Evolutionary conservation across 768 basidiomycete genomes (phyloP), one percentile per base, ranked within the genome.

Genomic region (Serendipita indica): DNA sequence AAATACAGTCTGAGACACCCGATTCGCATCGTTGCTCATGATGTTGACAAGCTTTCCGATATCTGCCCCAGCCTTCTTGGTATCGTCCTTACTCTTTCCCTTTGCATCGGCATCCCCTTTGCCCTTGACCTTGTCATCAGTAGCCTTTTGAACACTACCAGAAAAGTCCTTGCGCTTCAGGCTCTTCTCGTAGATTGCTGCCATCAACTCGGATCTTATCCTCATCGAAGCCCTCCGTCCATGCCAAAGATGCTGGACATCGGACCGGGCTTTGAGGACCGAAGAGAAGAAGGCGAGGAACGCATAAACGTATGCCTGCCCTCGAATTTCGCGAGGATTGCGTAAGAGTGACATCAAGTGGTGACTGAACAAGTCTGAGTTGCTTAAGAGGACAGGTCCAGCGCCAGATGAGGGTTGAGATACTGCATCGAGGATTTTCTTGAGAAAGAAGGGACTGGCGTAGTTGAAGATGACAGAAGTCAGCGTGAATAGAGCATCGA

Each of bases 171-270:
- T 68, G 3, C 71, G 64, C 32, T 65, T 60, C 2, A 72, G 63
- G 3, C 71, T 69, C 61, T 73, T 73, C 46, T 70, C 69, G 60
- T 71, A 73, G 33, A 73, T 66, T n/a, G 63, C 62, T 1, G 64
- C 64, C 60, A 66, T 69, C 3, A 72, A 61, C 59, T 69, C 67
- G 10, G 66, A 60, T 57, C 69, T 68, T 57, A 70, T 65, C n/a
- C 68, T 60, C 27, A 66, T 65, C 3, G 62, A 59, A 2, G 62
- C 67, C 56, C 67, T 46, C 41, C 70, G 63, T 56, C 68, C 63
- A 37, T 71, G 67, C 69, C 69, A 64, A 2, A 64, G 58, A 57
- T 64, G 64, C 34, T 61, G 57, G 3, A 61, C 25, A 22, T 64
- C 64, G 2, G 57, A 12, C 37, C 63, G 28, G 4, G 59, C 63